phyloP scores from a whole-genome alignment of 805 yeast genomes.

The Lipomyces yamanashiensis region DNA sequence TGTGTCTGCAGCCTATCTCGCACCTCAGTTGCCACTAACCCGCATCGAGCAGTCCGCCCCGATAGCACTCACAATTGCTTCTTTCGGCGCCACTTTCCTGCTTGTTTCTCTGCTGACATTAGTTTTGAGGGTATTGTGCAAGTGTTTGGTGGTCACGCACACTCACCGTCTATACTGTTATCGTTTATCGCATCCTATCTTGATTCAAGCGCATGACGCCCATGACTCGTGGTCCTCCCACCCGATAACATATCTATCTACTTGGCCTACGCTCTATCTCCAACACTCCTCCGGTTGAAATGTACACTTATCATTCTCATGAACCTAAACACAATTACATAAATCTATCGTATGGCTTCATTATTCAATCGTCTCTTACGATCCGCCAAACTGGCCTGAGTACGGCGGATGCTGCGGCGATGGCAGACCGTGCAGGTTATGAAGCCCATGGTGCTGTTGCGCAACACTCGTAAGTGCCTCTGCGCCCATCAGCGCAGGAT shows the following conservation, averaged over 20 bases:
- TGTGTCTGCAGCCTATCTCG: neutral
- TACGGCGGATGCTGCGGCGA: conserved; percentile 1
- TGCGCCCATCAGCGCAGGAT: conserved; percentile 30
- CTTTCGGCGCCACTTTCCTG: neutral
- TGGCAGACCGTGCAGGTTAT: conserved; percentile 5
- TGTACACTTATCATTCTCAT: neutral
- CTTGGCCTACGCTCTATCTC: neutral
- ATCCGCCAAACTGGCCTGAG: conserved; percentile 14
- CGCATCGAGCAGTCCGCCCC: neutral
- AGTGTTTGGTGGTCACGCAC: neutral
- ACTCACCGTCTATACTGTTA: too few species aligned
- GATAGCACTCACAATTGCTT: neutral
- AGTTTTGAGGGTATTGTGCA: neutral
- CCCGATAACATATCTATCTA: neutral
- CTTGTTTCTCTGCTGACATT: neutral
- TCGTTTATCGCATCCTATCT: too few species aligned
- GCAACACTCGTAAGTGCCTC: conserved; percentile 21
- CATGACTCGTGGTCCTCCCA: too few species aligned
- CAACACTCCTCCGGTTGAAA: neutral
- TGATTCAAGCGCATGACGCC: too few species aligned
- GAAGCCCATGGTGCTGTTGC: conserved; percentile 15
- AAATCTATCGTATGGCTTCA: neutral
- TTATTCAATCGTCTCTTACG: neutral
- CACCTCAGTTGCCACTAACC: neutral
- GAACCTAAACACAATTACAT: too few species aligned